Percentiles rank a stretch among this genome's conserved stretches.
phyloP scores from a whole-genome alignment of 345 rosid genomes.

The Boechera stricta region DNA sequence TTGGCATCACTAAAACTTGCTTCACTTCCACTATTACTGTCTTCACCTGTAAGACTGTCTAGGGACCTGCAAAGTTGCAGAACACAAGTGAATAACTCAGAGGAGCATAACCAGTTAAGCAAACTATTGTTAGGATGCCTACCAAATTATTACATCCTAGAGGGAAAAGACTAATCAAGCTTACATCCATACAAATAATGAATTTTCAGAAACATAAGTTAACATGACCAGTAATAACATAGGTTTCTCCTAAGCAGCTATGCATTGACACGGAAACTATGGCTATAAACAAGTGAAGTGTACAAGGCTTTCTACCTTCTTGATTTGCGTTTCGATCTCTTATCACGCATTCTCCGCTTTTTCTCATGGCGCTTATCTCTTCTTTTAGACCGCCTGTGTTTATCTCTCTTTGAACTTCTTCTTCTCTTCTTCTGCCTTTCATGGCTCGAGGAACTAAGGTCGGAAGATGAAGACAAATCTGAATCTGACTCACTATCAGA shows the following conservation, averaged over 20 bases:
- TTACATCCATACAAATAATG: constrained; percentile 1
- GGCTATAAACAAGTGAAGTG: constrained; percentile 28
- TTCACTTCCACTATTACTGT: constrained; percentile 56
- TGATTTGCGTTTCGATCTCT: constrained; percentile 73
- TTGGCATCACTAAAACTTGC: constrained; percentile 58
- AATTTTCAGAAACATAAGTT: constrained; percentile 14
- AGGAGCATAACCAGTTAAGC: constrained; percentile 23
- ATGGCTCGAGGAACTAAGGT: constrained; percentile 84
- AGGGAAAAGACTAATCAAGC: neutral
- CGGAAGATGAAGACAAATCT: constrained; percentile 68
- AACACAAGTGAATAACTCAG: constrained; percentile 30
- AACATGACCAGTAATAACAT: neutral
- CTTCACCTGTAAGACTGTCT: constrained; percentile 62
- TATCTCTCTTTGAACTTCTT: constrained; percentile 76
- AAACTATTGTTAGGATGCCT: constrained; percentile 9
- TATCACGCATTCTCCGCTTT: constrained; percentile 72
- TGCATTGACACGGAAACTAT: constrained; percentile 5
- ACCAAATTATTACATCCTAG: neutral
- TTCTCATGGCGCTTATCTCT: constrained; percentile 80
- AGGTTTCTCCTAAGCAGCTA: constrained; percentile 11
- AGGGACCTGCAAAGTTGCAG: constrained; percentile 57
- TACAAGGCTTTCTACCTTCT: constrained; percentile 60
- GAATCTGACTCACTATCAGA: constrained; percentile 83
- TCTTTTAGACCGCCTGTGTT: constrained; percentile 67
- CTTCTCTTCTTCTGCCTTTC: constrained; percentile 83